phyloP scores from a whole-genome alignment of 2,329 filamentous ascomycete species.

The Fusarium anthophilum region DNA sequence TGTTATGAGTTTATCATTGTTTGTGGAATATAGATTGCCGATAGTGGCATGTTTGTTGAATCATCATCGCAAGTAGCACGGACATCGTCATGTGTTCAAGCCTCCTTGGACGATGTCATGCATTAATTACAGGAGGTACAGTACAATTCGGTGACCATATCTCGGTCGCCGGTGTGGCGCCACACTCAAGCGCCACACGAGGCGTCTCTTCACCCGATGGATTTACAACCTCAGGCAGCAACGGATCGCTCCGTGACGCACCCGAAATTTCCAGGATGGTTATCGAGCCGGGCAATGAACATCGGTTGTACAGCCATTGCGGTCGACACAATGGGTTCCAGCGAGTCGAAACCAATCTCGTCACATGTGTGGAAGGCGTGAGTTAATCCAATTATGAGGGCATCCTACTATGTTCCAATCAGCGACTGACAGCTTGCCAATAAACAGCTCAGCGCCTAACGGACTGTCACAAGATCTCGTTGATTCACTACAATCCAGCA shows the following conservation, averaged over 20 bases:
- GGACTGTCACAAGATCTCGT: constrained; percentile 82
- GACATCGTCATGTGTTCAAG: constrained; percentile 1
- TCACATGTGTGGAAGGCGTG: constrained; percentile 66
- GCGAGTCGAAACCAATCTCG: constrained; percentile 62
- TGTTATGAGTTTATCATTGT: not conserved
- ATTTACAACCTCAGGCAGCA: constrained; percentile 46
- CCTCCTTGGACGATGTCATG: not conserved
- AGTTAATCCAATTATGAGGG: constrained; percentile 40
- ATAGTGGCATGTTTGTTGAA: constrained; percentile 15
- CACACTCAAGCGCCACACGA: constrained; percentile 29
- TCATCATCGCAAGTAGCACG: constrained; percentile 8
- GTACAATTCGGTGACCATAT: not conserved
- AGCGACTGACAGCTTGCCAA: constrained; percentile 38
- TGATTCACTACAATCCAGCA: constrained; percentile 82
- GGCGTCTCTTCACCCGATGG: constrained; percentile 7
- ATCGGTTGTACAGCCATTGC: constrained; percentile 49
- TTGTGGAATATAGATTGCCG: constrained; percentile 1
- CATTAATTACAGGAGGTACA: not conserved
- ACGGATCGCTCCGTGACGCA: constrained; percentile 9
- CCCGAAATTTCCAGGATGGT: constrained; percentile 39
- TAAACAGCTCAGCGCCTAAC: constrained; percentile 56
- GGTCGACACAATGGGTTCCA: constrained; percentile 63
- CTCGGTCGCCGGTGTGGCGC: constrained; percentile 11
- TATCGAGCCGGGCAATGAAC: constrained; percentile 24
- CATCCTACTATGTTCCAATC: not conserved